Base-by-base conservation (phyloP, 345 rosid genomes). In the Eucalyptus shirleyi region DNA sequence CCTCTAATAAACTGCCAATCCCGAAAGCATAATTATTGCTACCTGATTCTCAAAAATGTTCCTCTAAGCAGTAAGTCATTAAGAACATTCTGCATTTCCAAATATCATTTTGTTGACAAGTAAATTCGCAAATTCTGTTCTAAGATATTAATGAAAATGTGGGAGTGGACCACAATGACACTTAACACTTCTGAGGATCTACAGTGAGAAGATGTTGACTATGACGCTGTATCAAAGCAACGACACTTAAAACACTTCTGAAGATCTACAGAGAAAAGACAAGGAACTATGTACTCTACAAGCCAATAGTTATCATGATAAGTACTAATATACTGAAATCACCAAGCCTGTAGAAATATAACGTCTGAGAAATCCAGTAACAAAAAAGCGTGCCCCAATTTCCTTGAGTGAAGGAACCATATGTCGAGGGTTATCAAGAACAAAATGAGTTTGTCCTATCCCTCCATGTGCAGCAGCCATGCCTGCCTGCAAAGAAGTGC, bases 361-460 rank as follows among this genome's bases (percentile, higher is more conserved):
- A 51, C 92, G 94, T 88, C 95, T 91, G 86, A 97, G 95, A 90
- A 98, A 98, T 88, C 95, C 92, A 87, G 97, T 92, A 51, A 97
- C 98, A 59, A 95, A 95, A 88, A 94, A 88, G 51, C 98, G 93
- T n/a, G 98, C 99, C 16, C 94, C 99, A 21, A 94, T 90, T 95
- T 98, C 98, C 77, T 91, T 88, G 62, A 95, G 67, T 81, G 99
- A 94, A 32, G 96, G 98, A 80, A 94, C 98, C 99, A 98, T 97
- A 88, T 94, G 97, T 87, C 90, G 94, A 10, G 98, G 99, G 87
- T 97, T 96, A 80, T 91, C 90, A 69, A 95, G 89, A 89, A 95
- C 81, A 85, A 89, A 82, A 72, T 90, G 89, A n/a, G 87, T 90
- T 90, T 93, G 93, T 81, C 96, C 95, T 40, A 97, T 93, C 92